These are phyloP conservation scores for Physaria fendleri DNA, from an alignment of 345 rosid genomes.

Conservation along the genomic window DNA sequence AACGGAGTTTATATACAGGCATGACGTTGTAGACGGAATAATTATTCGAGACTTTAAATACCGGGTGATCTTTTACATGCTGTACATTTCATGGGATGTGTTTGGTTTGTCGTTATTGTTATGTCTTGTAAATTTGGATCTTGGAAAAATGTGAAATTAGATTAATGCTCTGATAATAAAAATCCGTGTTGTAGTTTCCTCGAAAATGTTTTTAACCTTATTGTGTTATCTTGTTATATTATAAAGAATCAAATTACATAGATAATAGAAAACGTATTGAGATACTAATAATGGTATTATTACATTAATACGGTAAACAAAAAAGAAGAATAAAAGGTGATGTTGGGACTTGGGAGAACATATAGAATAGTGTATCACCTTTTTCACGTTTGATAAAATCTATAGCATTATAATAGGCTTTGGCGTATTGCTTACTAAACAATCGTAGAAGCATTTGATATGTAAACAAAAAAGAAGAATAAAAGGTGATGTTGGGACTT, in stretches of 20 bases:
- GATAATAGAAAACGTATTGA: neutral
- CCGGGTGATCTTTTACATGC: no score
- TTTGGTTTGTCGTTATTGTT: no score
- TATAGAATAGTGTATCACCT: neutral
- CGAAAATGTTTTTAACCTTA: neutral
- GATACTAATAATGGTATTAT: neutral
- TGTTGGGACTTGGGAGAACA: constrained; percentile 7
- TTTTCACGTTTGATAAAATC: neutral
- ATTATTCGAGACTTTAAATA: no score
- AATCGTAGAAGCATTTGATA: neutral
- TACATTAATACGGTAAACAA: neutral
- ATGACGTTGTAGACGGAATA: no score
- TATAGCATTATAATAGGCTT: constrained; percentile 3
- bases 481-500: no score
- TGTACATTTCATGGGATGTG: no score
- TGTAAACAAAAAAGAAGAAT: neutral
- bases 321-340: neutral
- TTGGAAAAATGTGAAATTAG: constrained; percentile 2
- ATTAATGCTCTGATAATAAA: neutral
- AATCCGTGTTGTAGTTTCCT: neutral
- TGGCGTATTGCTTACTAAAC: neutral
- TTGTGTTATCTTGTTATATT: neutral
- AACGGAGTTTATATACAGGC: no score
- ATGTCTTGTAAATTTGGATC: constrained; percentile 37
- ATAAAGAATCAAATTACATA: neutral